Percentiles rank a stretch among this genome's conserved stretches.
These are phyloP conservation scores for Podospora pseudocomata DNA, from an alignment of 495 filamentous ascomycete species.

Conservation along the genomic window DNA sequence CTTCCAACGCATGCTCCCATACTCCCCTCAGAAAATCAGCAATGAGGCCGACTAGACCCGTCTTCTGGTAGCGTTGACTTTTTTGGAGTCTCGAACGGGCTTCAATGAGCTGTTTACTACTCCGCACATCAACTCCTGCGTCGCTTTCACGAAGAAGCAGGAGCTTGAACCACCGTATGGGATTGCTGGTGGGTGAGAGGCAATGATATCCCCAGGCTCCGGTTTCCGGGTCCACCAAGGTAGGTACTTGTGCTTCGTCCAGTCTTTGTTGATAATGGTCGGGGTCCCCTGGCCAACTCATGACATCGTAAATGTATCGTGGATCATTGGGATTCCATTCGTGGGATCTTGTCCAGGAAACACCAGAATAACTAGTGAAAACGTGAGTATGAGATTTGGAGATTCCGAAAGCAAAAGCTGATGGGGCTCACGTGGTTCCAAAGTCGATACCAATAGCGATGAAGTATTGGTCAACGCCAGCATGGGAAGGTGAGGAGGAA, in stretches of 20 bases:
- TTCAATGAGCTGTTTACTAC: neutral
- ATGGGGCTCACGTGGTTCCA: neutral
- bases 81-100: neutral
- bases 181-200: neutral
- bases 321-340: neutral
- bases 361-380: neutral
- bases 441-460: constrained; percentile 2
- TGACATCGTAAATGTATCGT: neutral
- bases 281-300: neutral
- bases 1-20: neutral
- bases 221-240: neutral
- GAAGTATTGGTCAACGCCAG: neutral
- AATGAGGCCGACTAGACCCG: neutral
- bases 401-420: neutral
- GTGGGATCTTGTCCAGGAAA: neutral
- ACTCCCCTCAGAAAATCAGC: neutral
- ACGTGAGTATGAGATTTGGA: neutral
- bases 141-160: neutral
- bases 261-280: neutral
- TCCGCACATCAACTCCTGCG: neutral
- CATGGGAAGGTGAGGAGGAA: neutral
- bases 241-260: neutral
- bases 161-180: neutral
- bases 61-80: neutral
- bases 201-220: neutral